Conservation (phyloP, 2,329 filamentous ascomycete species). For the Plectosphaerella sp. region DNA sequence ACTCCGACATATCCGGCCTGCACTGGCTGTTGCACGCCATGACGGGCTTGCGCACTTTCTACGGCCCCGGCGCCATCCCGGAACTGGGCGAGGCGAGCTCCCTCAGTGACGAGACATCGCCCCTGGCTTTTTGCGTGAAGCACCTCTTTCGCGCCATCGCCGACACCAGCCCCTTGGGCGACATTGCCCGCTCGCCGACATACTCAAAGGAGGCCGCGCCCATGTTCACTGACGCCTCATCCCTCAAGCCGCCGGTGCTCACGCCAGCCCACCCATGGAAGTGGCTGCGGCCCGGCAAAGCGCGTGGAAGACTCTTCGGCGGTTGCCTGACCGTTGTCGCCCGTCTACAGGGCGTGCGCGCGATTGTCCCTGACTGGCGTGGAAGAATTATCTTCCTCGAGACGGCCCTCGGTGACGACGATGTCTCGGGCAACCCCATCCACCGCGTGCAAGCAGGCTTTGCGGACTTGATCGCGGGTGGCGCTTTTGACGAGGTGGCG, state of each 20-base stretch:
- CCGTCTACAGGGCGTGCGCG: constrained; percentile 26
- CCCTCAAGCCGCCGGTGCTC: constrained; percentile 21
- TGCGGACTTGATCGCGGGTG: constrained; percentile 35
- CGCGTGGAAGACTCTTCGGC: constrained; percentile 38
- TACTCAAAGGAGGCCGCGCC: constrained; percentile 21
- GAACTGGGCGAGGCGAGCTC: constrained; percentile 28
- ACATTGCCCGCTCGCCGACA: constrained; percentile 21
- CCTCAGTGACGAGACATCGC: constrained; percentile 15
- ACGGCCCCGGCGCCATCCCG: constrained; percentile 32
- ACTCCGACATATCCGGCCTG: constrained; percentile 34
- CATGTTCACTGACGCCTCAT: constrained; percentile 16
- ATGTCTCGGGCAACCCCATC: constrained; percentile 17
- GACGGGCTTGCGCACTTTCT: constrained; percentile 36
- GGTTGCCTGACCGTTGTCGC: constrained; percentile 35
- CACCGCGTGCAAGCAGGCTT: constrained; percentile 24
- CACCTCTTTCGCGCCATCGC: constrained; percentile 26
- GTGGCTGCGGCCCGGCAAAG: constrained; percentile 30
- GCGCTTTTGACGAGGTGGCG: constrained; percentile 33
- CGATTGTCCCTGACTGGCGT: constrained; percentile 29
- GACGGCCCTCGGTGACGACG: constrained; percentile 26
- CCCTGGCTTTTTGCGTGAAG: constrained; percentile 23
- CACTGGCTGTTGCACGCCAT: constrained; percentile 35
- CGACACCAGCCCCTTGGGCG: constrained; percentile 19
- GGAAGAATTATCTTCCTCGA: constrained; percentile 35
- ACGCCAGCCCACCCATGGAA: constrained; percentile 22